phyloP scores from a whole-genome alignment of 2,329 filamentous ascomycete genomes.

The Penicillium sp. region DNA sequence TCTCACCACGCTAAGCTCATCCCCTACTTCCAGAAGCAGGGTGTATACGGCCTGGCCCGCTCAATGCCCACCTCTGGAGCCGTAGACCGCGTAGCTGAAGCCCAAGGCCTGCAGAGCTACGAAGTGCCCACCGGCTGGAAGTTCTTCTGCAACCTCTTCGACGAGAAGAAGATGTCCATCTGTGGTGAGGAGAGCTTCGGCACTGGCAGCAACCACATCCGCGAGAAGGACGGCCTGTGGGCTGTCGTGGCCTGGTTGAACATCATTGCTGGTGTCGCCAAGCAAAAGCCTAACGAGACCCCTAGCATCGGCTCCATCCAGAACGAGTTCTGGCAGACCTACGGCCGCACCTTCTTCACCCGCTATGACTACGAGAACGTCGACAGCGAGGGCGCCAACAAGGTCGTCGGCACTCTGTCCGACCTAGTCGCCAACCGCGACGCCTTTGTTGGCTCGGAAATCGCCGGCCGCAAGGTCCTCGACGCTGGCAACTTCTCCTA shows the following conservation, averaged over 20 bases:
- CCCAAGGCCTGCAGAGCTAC: slow-evolving; percentile 85
- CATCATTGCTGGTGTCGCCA: slow-evolving; percentile 91
- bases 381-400: slow-evolving; percentile 84
- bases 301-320: slow-evolving; percentile 96
- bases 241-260: slow-evolving; percentile 97
- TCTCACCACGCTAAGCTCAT: slow-evolving; percentile 95
- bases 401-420: slow-evolving; percentile 78
- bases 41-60: slow-evolving; percentile 89
- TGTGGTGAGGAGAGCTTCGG: slow-evolving; percentile 98
- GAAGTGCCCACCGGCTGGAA: slow-evolving; percentile 99
- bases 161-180: slow-evolving; percentile 93
- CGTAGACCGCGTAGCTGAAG: slow-evolving; percentile 92
- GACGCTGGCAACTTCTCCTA: slow-evolving; percentile 97
- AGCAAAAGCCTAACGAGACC: slow-evolving; percentile 72
- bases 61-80: slow-evolving; percentile 97
- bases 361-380: slow-evolving; percentile 98
- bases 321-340: slow-evolving; percentile 92
- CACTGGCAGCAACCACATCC: slow-evolving; percentile 96
- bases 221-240: slow-evolving; percentile 98
- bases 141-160: slow-evolving; percentile 96
- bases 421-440: slow-evolving; percentile 69
- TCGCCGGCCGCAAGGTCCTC: slow-evolving; percentile 77
- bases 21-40: slow-evolving; percentile 97
- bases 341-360: slow-evolving; percentile 98
- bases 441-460: slow-evolving; percentile 78